Evolutionary conservation across 805 yeast species (phyloP).

Genomic region (Wickerhamomyces bovis): DNA sequence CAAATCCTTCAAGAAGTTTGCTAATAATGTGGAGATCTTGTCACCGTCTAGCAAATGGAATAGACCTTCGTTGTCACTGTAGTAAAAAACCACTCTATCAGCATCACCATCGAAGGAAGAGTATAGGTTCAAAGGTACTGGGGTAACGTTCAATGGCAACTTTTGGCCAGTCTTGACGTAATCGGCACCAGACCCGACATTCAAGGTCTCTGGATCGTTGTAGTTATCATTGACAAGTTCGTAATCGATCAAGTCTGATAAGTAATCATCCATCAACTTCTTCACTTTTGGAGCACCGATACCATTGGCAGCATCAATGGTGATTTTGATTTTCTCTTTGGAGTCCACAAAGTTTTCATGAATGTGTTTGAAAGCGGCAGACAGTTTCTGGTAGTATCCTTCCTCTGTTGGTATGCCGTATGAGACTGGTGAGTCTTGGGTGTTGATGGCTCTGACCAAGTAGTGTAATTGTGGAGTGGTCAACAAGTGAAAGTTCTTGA

Average conservation of each 20-base stretch:
- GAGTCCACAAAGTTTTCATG: slow-evolving; percentile 23
- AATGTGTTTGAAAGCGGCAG: slow-evolving; percentile 45
- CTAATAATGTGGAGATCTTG: slow-evolving; percentile 81
- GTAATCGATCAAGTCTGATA: slow-evolving; percentile 36
- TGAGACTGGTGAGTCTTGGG: slow-evolving; percentile 29
- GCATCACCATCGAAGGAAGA: slow-evolving; percentile 98
- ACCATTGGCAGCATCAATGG: slow-evolving; percentile 94
- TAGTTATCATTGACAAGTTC: slow-evolving; percentile 51
- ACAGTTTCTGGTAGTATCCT: slow-evolving; percentile 66
- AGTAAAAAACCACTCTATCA: slow-evolving; percentile 85
- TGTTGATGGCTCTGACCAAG: slow-evolving; percentile 68
- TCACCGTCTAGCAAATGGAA: slow-evolving; percentile 84
- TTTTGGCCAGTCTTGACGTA: slow-evolving; percentile 85
- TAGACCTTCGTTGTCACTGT: slow-evolving; percentile 29
- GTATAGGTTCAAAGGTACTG: slow-evolving; percentile 44
- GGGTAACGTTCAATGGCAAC: slow-evolving; percentile 56
- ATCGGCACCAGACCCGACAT: slow-evolving; percentile 90
- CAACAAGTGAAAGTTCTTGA: slow-evolving; percentile 56
- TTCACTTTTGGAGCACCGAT: slow-evolving; percentile 78
- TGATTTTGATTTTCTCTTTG: slow-evolving; percentile 36
- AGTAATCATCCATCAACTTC: slow-evolving; percentile 37
- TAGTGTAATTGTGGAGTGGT: slow-evolving; percentile 97
- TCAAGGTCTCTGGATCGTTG: slow-evolving; percentile 51
- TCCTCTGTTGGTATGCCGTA: slow-evolving; percentile 59
- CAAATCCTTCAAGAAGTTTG: slow-evolving; percentile 54